Conservation (phyloP, 2,329 filamentous ascomycete species). For the Fusarium staphyleae region DNA sequence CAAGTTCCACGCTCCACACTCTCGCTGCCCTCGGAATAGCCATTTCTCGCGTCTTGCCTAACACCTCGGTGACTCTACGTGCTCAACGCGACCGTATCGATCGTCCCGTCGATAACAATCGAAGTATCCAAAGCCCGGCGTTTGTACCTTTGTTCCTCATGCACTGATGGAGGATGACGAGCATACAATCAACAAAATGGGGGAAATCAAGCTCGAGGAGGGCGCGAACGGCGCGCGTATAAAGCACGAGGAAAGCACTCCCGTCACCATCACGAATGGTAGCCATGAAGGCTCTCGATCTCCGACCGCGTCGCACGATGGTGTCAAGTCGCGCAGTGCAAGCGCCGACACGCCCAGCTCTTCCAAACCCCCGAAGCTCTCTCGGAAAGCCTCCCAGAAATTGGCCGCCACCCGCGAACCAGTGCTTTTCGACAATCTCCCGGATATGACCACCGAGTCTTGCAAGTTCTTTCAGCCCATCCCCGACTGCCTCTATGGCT, state of each 20-base stretch:
- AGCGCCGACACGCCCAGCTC: constrained; percentile 57
- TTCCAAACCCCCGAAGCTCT: constrained; percentile 70
- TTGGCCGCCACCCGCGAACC: constrained; percentile 64
- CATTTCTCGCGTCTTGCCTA: constrained; percentile 34
- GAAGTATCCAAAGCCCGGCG: constrained; percentile 12
- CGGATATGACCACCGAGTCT: constrained; percentile 80
- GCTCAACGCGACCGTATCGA: constrained; percentile 14
- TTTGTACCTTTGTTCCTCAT: constrained; percentile 33
- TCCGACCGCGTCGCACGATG: constrained; percentile 54
- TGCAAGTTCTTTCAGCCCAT: constrained; percentile 81
- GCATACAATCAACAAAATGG: constrained; percentile 51
- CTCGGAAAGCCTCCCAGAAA: constrained; percentile 78
- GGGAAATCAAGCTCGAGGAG: constrained; percentile 55
- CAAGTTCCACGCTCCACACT: constrained; percentile 39
- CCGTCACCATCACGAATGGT: constrained; percentile 48
- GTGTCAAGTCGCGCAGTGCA: constrained; percentile 55
- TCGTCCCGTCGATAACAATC: constrained; percentile 4
- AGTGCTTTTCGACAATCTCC: constrained; percentile 74
- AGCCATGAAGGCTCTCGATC: constrained; percentile 43
- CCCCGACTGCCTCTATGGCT: constrained; percentile 85
- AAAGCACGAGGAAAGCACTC: constrained; percentile 52
- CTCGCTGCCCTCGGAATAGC: constrained; percentile 36
- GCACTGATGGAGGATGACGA: constrained; percentile 53
- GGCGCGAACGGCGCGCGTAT: constrained; percentile 48
- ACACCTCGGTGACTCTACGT: constrained; percentile 24